A percentile compares a stretch with the other conserved stretches of the same genome.
Evolutionary conservation across 2,329 filamentous ascomycete species (phyloP).

Genomic region (Colletotrichum chrysophilum): DNA sequence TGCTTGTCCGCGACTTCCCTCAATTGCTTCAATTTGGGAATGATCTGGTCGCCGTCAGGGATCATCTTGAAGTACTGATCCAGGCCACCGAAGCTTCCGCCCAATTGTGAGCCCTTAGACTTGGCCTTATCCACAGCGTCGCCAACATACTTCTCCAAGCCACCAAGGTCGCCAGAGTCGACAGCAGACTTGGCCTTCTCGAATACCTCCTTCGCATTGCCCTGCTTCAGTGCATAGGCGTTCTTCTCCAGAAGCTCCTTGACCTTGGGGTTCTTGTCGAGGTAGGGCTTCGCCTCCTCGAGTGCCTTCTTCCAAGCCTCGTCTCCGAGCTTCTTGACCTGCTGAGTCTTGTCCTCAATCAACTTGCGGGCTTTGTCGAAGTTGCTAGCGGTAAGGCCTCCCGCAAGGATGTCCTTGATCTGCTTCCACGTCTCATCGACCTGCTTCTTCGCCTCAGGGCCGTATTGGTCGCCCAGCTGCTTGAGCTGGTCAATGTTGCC

Average conservation of each 20-base stretch:
- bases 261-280: constrained; percentile 79
- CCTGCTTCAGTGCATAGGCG: constrained; percentile 68
- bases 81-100: constrained; percentile 51
- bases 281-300: constrained; percentile 72
- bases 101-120: constrained; percentile 44
- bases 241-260: constrained; percentile 78
- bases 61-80: constrained; percentile 71
- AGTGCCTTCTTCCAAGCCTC: constrained; percentile 75
- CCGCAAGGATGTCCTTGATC: constrained; percentile 66
- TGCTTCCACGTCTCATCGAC: constrained; percentile 74
- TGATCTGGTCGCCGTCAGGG: constrained; percentile 66
- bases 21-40: constrained; percentile 70
- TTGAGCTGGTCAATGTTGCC: constrained; percentile 72
- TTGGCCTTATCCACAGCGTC: constrained; percentile 61
- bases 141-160: constrained; percentile 67
- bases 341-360: constrained; percentile 72
- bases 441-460: constrained; percentile 79
- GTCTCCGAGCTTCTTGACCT: constrained; percentile 71
- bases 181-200: constrained; percentile 65
- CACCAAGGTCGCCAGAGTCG: constrained; percentile 63
- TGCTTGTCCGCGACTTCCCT: constrained; percentile 70
- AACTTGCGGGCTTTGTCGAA: constrained; percentile 64
- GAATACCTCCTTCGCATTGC: constrained; percentile 69
- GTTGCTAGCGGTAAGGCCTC: constrained; percentile 60
- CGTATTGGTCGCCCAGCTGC: constrained; percentile 71